These are phyloP conservation scores for Aspergillus sp. DNA, from an alignment of 2,329 filamentous ascomycete genomes.

Conservation along the genomic window DNA sequence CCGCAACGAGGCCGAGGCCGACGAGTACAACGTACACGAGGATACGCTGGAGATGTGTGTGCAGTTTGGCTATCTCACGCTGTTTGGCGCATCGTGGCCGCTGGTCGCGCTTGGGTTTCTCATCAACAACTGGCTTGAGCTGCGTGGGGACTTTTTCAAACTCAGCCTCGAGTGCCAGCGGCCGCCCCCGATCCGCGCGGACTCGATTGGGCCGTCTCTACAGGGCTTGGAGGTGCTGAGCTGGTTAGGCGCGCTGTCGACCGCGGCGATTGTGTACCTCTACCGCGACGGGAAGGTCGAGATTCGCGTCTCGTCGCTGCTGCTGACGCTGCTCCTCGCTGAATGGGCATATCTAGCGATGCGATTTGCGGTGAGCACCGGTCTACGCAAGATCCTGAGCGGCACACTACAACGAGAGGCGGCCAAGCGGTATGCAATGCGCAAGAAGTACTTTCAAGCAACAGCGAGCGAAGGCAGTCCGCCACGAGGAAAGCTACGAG, in stretches of 20 bases:
- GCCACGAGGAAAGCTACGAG: conserved; percentile 28
- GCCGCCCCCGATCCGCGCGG: conserved; percentile 85
- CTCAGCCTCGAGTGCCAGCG: conserved; percentile 88
- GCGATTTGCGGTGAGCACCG: conserved; percentile 70
- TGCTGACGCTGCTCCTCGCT: conserved; percentile 77
- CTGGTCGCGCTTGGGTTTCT: conserved; percentile 88
- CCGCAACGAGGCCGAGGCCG: conserved; percentile 79
- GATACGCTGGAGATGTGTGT: conserved; percentile 95
- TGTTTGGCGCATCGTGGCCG: conserved; percentile 95
- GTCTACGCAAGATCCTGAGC: conserved; percentile 77
- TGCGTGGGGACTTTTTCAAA: conserved; percentile 91
- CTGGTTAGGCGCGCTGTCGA: conserved; percentile 89
- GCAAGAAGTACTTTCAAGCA: conserved; percentile 69
- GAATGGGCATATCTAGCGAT: conserved; percentile 83
- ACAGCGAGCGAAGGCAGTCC: conserved; percentile 14
- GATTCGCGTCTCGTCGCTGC: conserved; percentile 75
- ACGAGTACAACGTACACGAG: conserved; percentile 82
- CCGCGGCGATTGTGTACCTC: conserved; percentile 83
- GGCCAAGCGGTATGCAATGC: conserved; percentile 74
- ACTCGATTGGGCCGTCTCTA: conserved; percentile 94
- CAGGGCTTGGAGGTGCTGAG: conserved; percentile 85
- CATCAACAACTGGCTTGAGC: conserved; percentile 94
- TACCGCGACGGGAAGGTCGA: conserved; percentile 72
- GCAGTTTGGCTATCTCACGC: conserved; percentile 83
- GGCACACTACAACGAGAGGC: conserved; percentile 82